Evolutionary conservation across 495 filamentous ascomycete genomes (phyloP), one percentile per base, ranked within the genome.

Genomic region (Neurospora cerealis): DNA sequence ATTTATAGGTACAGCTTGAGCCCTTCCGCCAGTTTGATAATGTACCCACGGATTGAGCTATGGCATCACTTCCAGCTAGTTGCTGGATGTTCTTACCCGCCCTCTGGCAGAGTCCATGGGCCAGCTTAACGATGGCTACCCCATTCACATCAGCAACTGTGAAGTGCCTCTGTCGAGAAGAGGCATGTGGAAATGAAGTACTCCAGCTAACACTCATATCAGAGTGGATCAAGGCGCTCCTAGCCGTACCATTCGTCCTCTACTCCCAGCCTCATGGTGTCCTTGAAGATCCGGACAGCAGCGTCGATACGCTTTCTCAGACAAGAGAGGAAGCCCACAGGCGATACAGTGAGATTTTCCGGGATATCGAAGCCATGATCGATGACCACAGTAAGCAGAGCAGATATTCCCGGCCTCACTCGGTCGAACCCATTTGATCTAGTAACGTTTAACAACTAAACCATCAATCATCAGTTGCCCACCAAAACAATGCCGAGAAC

Each of bases 241-340:
- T 99, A 4, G 96, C 96, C 1, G 95, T 98, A 0, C 96, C 96
- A 0, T 99, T 99, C 79, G 95, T 99, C 70, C 88, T 99, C 69
- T 94, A 97, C 80, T 97, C 94, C 13, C 94, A 98, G 81, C 96
- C 96, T 8, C 95, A 93, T 1, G 92, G 93, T 19, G 87, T 93
- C 39, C 93, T 92, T 74, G 89, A 93, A 69, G 82, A 87, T 0
- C 73, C 78, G 7, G 34, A 85, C 86, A 36, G 87, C 86, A 75
- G 86, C 87, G 71, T 21, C 73, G 34, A 44, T 42, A 88, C 83
- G 42, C 88, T 92, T 66, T 84, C 88, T 10, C 83, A 89, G 38
- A 91, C 89, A 84, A 88, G 90, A 8, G 84, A 84, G 69, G 87
- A 88, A 75, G 89, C 91, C 54, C 93, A 96, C 75, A 86, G 90